These are phyloP conservation scores for Pseudogymnoascus sp. DNA, from an alignment of 2,329 filamentous ascomycete species.

Conservation along the genomic window DNA sequence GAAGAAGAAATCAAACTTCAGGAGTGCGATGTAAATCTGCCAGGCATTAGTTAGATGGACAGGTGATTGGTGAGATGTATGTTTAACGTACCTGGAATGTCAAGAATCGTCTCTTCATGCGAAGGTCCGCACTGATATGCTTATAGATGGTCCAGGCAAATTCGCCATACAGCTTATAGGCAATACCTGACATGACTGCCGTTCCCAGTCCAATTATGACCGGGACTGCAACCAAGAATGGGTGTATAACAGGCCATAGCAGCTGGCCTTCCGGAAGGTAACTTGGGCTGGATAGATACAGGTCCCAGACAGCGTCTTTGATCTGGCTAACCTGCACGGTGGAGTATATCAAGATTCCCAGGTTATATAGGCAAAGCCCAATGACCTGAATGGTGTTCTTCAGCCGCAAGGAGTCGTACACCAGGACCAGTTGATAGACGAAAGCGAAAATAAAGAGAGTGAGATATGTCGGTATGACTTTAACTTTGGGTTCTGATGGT, in stretches of 20 bases:
- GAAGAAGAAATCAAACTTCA: conserved; percentile 99
- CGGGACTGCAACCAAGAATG: conserved; percentile 78
- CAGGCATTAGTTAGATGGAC: conserved; percentile 3
- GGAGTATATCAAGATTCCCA: conserved; percentile 86
- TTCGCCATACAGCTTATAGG: conserved; percentile 96
- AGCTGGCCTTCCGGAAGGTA: conserved; percentile 27
- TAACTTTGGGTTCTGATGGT: conserved; percentile 30
- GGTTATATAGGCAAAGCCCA: conserved; percentile 84
- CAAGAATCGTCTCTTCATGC: conserved; percentile 93
- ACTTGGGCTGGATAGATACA: conserved; percentile 41
- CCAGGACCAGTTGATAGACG: conserved; percentile 79
- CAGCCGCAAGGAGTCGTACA: conserved; percentile 85
- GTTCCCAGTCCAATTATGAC: conserved; percentile 72
- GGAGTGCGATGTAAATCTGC: conserved; percentile 90
- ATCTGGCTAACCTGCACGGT: conserved; percentile 92
- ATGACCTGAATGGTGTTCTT: conserved; percentile 99
- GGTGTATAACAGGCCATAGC: conserved; percentile 63
- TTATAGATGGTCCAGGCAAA: conserved; percentile 99
- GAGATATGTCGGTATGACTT: conserved; percentile 79
- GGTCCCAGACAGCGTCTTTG: conserved; percentile 54
- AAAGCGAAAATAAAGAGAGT: conserved; percentile 97
- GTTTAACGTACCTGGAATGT: conserved; percentile 71
- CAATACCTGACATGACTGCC: conserved; percentile 62
- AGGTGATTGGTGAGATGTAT: not conserved
- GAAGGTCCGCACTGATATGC: conserved; percentile 93